A percentile compares a stretch with the other conserved stretches of the same genome.
phyloP scores from a whole-genome alignment of 345 rosid species.

The Brassica juncea region DNA sequence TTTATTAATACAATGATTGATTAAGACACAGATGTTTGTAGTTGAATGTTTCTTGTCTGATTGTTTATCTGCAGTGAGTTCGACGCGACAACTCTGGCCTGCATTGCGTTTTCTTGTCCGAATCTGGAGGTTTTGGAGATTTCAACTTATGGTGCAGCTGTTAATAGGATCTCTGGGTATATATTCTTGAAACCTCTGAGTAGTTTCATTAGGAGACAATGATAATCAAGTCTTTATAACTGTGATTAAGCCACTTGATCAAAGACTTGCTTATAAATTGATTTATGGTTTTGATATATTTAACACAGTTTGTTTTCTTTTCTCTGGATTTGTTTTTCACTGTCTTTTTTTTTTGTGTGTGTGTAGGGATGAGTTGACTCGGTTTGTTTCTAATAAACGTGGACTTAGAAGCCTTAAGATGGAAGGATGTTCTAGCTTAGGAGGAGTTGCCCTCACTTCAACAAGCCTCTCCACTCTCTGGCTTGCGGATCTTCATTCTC shows the following conservation, averaged over 20 bases:
- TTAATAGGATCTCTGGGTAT: conserved; percentile 86
- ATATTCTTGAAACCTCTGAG: neutral
- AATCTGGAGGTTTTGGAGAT: conserved; percentile 85
- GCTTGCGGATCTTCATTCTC: conserved; percentile 81
- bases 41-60: neutral
- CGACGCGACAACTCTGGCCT: conserved; percentile 88
- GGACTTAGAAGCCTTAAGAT: conserved; percentile 80
- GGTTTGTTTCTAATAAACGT: conserved; percentile 90
- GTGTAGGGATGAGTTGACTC: conserved; percentile 82
- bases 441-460: conserved; percentile 76
- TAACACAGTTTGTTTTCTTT: conserved; percentile 4
- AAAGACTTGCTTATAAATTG: neutral
- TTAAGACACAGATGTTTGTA: neutral
- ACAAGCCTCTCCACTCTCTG: conserved; percentile 80
- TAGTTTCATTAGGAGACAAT: neutral
- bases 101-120: conserved; percentile 95
- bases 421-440: conserved; percentile 92
- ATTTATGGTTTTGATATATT: neutral
- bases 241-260: too few species aligned
- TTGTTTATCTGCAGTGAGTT: conserved; percentile 61
- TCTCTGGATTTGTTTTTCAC: conserved; percentile 16
- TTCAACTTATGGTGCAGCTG: conserved; percentile 52
- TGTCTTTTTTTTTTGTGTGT: conserved; percentile 12
- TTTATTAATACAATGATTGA: neutral
- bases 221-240: neutral